phyloP scores from a whole-genome alignment of 495 filamentous ascomycete species.

The Talaromyces ruber region DNA sequence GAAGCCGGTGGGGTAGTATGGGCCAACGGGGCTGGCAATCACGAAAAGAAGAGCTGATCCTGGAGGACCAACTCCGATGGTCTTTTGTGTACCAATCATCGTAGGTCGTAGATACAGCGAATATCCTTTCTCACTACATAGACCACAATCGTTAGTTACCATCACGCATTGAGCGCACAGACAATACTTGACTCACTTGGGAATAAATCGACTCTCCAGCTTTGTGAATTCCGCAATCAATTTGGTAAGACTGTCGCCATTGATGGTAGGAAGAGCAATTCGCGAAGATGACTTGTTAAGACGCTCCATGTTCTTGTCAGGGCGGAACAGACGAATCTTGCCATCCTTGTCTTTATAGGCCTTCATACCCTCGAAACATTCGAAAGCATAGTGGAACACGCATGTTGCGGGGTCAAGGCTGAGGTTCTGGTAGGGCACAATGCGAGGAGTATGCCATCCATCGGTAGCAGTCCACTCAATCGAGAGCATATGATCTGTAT shows the following conservation, averaged over 20 bases:
- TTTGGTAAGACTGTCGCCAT: constrained; percentile 59
- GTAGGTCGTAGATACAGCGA: constrained; percentile 91
- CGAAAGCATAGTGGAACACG: constrained; percentile 97
- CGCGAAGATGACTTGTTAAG: constrained; percentile 82
- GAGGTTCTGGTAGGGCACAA: constrained; percentile 93
- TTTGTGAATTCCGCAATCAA: constrained; percentile 71
- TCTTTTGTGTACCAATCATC: constrained; percentile 92
- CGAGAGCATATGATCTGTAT: constrained; percentile 87
- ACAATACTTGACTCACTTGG: constrained; percentile 37
- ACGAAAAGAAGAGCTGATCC: constrained; percentile 86
- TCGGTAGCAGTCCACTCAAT: constrained; percentile 82
- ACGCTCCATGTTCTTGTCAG: constrained; percentile 90
- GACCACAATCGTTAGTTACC: constrained; percentile 10
- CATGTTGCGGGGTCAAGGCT: constrained; percentile 91
- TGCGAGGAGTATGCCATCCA: constrained; percentile 74
- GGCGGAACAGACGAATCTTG: constrained; percentile 80
- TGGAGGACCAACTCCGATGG: constrained; percentile 83
- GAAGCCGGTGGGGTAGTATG: constrained; percentile 97
- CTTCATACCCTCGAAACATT: constrained; percentile 98
- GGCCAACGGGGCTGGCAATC: constrained; percentile 93
- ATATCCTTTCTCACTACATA: constrained; percentile 60
- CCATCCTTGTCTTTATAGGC: constrained; percentile 79
- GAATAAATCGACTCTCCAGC: constrained; percentile 83
- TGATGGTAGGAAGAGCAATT: constrained; percentile 84
- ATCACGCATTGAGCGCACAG: background rate